Evolutionary conservation across 108 stramenopile genomes (phyloP), one percentile per base, ranked within the genome.

Genomic region (Conticribra weissflogii): DNA sequence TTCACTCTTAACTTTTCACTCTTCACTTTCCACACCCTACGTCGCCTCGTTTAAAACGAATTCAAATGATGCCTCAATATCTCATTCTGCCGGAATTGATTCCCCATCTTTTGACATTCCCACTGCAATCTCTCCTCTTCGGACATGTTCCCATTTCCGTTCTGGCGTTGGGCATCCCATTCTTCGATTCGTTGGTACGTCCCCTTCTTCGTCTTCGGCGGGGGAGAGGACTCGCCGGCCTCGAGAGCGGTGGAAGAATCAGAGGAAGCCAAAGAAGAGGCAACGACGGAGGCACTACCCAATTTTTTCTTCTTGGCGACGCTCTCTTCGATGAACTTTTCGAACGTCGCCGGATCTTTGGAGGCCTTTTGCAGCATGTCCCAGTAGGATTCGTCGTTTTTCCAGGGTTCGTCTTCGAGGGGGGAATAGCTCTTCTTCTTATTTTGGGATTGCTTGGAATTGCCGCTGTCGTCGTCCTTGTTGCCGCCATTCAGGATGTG

Each of bases 91-190:
- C 76, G 59, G 21, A 88, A 63, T 70, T 76, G 80, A 86, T 93
- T 84, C 36, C 92, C 92, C 63, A 41, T 56, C 17, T 81, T 65
- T 63, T 79, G 85, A 30, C 89, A 88, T 59, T 93, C 92, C 67
- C 85, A 89, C 57, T 90, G 89, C 23, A 93, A 78, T 61, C 74
- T 55, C 69, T 93, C 85, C 52, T 93, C 89, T 79, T 78, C 79
- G 3, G 81, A 50, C 63, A 88, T 64, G 28, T 69, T 81, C 0
- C 79, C 81, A n/a, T n/a, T n/a, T 30, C 58, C 80, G 21, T 66
- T 66, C 44, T 71, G 69, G 8, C 78, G 77, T 53, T 78, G 33
- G 21, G 65, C 82, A 68, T 93, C 85, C 92, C 92, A 93, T 23
- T 93, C 86, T 83, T 93, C 92, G 50, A 90, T 87, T 1, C 75